Evolutionary conservation across 2,329 filamentous ascomycete species (phyloP).

Genomic region (Dothistroma septosporum): DNA sequence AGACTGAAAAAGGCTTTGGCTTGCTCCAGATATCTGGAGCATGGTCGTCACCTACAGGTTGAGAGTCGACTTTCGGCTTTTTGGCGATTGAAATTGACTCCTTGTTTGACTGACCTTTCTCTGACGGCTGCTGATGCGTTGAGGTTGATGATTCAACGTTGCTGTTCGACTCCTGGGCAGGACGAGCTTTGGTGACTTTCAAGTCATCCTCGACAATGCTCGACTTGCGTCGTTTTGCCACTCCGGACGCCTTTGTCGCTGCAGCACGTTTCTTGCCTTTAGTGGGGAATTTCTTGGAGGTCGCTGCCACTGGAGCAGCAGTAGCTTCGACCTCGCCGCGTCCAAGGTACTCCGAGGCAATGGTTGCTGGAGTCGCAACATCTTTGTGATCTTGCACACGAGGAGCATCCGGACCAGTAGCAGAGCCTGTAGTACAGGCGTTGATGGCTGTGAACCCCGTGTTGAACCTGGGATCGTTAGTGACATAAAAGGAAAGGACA

Average conservation of each 20-base stretch:
- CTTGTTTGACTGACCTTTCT: neutral
- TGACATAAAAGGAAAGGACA: neutral
- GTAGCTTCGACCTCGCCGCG: conserved; percentile 8
- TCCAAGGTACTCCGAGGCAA: conserved; percentile 17
- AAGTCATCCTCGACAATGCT: conserved; percentile 13
- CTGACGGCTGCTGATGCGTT: neutral
- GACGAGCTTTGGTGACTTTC: conserved; percentile 10
- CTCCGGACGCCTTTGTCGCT: neutral
- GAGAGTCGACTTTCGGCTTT: neutral
- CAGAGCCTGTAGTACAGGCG: neutral
- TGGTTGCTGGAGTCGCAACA: neutral
- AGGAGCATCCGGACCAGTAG: neutral
- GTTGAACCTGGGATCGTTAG: conserved; percentile 2
- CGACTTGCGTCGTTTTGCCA: conserved; percentile 17
- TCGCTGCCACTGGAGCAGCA: neutral
- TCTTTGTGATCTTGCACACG: neutral
- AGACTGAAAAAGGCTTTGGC: conserved; percentile 13
- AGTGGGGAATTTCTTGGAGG: conserved; percentile 7
- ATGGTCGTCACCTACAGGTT: conserved; percentile 2
- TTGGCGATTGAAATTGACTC: conserved; percentile 10
- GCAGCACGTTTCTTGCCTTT: conserved; percentile 20
- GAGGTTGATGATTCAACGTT: neutral
- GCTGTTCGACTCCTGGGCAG: neutral
- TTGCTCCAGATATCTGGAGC: neutral
- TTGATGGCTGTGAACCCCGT: conserved; percentile 26